A percentile compares a stretch with the other conserved stretches of the same genome.
Conservation (phyloP, 1,284 basidiomycete species). For the Exobasidium cylindrosporum region DNA sequence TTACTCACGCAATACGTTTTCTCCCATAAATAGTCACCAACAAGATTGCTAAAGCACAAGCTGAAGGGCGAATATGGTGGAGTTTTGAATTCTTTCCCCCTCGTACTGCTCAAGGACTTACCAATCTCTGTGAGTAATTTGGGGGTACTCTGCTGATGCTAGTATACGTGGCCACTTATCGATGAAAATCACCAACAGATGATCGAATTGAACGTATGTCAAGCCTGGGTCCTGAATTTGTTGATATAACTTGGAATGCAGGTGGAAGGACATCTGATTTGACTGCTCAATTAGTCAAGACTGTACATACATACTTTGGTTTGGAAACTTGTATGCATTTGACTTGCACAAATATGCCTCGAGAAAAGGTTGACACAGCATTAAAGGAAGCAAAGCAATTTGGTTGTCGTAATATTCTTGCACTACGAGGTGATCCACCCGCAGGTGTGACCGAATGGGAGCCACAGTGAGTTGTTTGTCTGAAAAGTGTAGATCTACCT, state of each 20-base stretch:
- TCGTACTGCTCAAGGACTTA: conserved; percentile 76
- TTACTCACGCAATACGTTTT: neutral
- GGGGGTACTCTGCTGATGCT: too few relatives aligned
- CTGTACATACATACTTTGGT: conserved; percentile 58
- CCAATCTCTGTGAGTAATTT: conserved; percentile 37
- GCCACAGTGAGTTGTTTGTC: conserved; percentile 14
- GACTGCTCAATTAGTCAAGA: conserved; percentile 78
- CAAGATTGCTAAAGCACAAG: conserved; percentile 53
- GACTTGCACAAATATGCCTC: conserved; percentile 65
- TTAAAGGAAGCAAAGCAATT: conserved; percentile 84
- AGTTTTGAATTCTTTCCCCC: conserved; percentile 95
- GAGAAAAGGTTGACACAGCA: conserved; percentile 86
- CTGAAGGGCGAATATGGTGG: conserved; percentile 53
- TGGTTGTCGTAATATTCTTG: conserved; percentile 92
- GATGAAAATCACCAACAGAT: conserved; percentile 16
- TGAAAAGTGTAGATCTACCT: too few relatives aligned
- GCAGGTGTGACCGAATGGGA: conserved; percentile 18
- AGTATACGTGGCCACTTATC: too few relatives aligned
- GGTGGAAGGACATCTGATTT: conserved; percentile 74
- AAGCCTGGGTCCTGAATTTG: conserved; percentile 89
- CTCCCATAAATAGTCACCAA: conserved; percentile 28
- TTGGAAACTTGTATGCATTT: conserved; percentile 56
- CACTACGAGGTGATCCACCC: conserved; percentile 56
- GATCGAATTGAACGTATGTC: conserved; percentile 99
- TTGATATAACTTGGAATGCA: conserved; percentile 98